A percentile compares a stretch with the other conserved stretches of the same genome.
These are phyloP conservation scores for Neopestalotiopsis sp. DNA, from an alignment of 2,329 filamentous ascomycete species.

Conservation along the genomic window DNA sequence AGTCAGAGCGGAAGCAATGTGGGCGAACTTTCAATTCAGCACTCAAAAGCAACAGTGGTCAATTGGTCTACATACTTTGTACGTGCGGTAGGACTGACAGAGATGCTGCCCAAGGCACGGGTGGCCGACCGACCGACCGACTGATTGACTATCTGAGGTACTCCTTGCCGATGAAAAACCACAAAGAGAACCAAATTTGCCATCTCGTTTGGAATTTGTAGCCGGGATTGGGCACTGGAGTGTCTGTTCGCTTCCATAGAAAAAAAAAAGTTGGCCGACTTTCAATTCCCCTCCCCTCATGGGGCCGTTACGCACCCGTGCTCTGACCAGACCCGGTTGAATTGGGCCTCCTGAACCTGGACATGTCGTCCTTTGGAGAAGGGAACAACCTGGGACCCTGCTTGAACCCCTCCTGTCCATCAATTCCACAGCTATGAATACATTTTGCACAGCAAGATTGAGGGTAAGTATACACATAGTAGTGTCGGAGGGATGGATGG, in stretches of 20 bases:
- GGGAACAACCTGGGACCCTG: too few species aligned
- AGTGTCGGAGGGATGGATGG: too few species aligned
- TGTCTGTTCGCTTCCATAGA: background rate
- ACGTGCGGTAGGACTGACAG: background rate
- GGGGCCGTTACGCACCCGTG: background rate
- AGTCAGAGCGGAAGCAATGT: conserved; percentile 1
- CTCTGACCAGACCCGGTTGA: too few species aligned
- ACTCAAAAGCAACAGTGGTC: too few species aligned
- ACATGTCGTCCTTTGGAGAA: too few species aligned
- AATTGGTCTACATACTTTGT: too few species aligned
- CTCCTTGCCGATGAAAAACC: too few species aligned
- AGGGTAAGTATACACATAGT: too few species aligned
- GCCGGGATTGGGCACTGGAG: background rate
- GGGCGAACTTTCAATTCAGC: background rate
- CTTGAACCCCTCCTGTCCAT: too few species aligned
- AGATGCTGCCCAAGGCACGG: background rate
- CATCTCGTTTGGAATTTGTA: background rate
- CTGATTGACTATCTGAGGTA: background rate
- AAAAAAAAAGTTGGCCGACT: background rate
- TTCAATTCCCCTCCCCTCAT: background rate
- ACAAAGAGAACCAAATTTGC: background rate
- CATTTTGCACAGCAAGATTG: too few species aligned
- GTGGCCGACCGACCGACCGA: background rate
- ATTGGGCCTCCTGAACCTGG: too few species aligned
- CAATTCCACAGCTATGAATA: too few species aligned